phyloP scores from a whole-genome alignment of 2,329 filamentous ascomycete species.

The Thelonectria olida region DNA sequence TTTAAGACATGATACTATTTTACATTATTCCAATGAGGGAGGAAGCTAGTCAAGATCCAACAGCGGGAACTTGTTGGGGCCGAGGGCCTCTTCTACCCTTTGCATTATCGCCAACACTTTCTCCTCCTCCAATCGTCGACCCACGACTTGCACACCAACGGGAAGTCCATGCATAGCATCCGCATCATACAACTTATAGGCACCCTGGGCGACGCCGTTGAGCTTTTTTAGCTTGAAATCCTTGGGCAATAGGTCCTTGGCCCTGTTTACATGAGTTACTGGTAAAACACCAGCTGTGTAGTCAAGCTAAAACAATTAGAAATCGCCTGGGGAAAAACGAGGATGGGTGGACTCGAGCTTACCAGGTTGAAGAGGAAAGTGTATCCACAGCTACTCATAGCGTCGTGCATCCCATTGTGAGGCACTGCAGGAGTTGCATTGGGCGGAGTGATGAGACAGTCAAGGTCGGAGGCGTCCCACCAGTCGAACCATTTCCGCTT shows the following conservation, averaged over 20 bases:
- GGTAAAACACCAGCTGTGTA: slow-evolving; percentile 86
- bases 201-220: slow-evolving; percentile 83
- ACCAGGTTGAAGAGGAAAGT: slow-evolving; percentile 93
- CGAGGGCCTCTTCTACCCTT: slow-evolving; percentile 78
- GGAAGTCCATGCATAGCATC: slow-evolving; percentile 86
- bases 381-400: slow-evolving; percentile 87
- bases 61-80: slow-evolving; percentile 61
- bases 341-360: slow-evolving; percentile 43
- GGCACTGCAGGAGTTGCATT: slow-evolving; percentile 92
- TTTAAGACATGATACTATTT: too few relatives aligned
- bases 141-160: slow-evolving; percentile 86
- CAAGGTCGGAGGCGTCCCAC: slow-evolving; percentile 79
- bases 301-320: slow-evolving; percentile 68
- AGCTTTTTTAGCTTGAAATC: slow-evolving; percentile 70
- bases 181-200: slow-evolving; percentile 87
- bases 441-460: slow-evolving; percentile 84
- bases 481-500: slow-evolving; percentile 83
- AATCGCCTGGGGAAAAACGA: background rate
- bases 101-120: slow-evolving; percentile 87
- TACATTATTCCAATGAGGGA: too few relatives aligned
- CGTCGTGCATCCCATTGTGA: slow-evolving; percentile 86
- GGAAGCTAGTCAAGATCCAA: slow-evolving; percentile 56
- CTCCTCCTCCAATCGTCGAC: slow-evolving; percentile 83
- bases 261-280: slow-evolving; percentile 82
- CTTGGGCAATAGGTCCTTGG: slow-evolving; percentile 70